These are phyloP conservation scores for Galerina marginata DNA, from an alignment of 768 basidiomycete species.

Conservation along the genomic window DNA sequence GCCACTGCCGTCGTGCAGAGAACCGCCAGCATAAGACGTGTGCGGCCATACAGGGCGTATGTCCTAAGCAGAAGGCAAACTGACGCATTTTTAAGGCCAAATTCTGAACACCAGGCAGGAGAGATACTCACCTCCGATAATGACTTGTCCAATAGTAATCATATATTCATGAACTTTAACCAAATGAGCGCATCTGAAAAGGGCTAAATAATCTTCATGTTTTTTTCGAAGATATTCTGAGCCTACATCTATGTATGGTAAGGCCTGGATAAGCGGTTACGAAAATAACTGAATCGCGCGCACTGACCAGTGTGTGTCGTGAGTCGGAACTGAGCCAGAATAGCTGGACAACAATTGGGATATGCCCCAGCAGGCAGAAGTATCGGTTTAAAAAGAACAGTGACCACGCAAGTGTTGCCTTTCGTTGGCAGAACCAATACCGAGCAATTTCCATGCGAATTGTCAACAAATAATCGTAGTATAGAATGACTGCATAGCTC, in stretches of 20 bases:
- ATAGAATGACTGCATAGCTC: constrained; percentile 1
- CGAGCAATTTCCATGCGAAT: constrained; percentile 1
- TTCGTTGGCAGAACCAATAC: not conserved
- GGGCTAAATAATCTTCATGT: too few relatives aligned
- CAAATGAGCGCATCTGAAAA: not conserved
- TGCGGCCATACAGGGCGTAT: constrained; percentile 5
- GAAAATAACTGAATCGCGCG: too few relatives aligned
- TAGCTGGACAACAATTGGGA: not conserved
- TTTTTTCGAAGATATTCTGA: too few relatives aligned
- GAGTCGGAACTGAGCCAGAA: constrained; percentile 1
- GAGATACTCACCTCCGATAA: not conserved
- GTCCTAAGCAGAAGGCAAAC: not conserved
- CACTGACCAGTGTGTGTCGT: not conserved
- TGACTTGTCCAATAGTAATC: too few relatives aligned
- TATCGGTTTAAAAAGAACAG: constrained; percentile 9
- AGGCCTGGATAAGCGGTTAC: too few relatives aligned
- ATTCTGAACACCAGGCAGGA: not conserved
- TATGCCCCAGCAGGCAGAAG: not conserved
- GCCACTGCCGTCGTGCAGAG: not conserved
- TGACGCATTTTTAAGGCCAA: not conserved
- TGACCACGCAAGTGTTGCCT: not conserved
- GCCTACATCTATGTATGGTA: too few relatives aligned
- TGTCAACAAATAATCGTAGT: constrained; percentile 11
- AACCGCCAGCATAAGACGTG: not conserved
- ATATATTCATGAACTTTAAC: not conserved